Evolutionary conservation across 495 filamentous ascomycete species (phyloP).

Genomic region (Aspergillus steynii): DNA sequence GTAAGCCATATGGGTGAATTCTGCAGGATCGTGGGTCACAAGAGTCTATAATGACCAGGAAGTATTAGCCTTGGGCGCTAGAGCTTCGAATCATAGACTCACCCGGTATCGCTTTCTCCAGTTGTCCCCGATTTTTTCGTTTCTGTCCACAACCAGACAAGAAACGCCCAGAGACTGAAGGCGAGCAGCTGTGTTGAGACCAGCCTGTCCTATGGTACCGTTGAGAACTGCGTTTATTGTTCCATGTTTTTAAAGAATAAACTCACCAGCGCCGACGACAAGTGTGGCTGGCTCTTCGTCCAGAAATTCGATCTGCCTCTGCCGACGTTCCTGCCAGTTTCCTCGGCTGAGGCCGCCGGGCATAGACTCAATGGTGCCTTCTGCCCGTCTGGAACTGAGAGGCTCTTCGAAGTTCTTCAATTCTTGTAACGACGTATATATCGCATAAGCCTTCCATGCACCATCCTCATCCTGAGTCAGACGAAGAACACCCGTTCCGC

Average conservation of each 20-base stretch:
- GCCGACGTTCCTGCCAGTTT: constrained; percentile 67
- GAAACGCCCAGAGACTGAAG: constrained; percentile 68
- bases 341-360: constrained; percentile 56
- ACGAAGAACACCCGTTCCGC: constrained; percentile 57
- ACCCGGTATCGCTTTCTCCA: constrained; percentile 67
- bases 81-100: constrained; percentile 2
- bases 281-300: constrained; percentile 62
- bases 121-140: constrained; percentile 69
- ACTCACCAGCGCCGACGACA: constrained; percentile 60
- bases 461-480: constrained; percentile 48
- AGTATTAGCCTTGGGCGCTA: neutral
- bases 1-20: constrained; percentile 76
- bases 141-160: constrained; percentile 64
- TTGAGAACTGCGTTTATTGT: neutral
- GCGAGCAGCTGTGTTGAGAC: constrained; percentile 64
- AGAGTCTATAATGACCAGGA: constrained; percentile 25
- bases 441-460: constrained; percentile 65
- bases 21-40: constrained; percentile 71
- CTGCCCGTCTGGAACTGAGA: constrained; percentile 41
- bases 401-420: constrained; percentile 55
- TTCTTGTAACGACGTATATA: constrained; percentile 60
- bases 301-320: constrained; percentile 55
- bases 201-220: constrained; percentile 38
- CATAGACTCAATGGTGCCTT: constrained; percentile 61
- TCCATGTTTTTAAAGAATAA: constrained; percentile 11